These are phyloP conservation scores for Tricholomella constricta DNA, from an alignment of 768 basidiomycete genomes.

Conservation along the genomic window DNA sequence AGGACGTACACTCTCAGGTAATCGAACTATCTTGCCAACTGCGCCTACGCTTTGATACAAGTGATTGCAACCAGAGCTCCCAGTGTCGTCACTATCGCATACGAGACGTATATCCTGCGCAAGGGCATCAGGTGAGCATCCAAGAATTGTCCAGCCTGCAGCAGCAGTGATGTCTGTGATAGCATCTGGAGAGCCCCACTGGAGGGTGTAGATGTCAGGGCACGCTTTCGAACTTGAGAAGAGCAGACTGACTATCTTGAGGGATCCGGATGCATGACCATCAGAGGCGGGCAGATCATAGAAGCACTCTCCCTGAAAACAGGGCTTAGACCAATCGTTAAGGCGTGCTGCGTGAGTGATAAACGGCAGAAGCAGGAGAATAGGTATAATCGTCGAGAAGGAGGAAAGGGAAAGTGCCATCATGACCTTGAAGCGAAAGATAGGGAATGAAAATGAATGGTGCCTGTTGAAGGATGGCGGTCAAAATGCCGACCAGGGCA, in stretches of 20 bases:
- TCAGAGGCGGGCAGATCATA: slow-evolving; percentile 34
- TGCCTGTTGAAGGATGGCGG: neutral
- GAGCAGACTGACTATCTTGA: slow-evolving; percentile 36
- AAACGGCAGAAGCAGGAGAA: slow-evolving; percentile 3
- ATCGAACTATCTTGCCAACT: slow-evolving; percentile 49
- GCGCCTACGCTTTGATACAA: slow-evolving; percentile 38
- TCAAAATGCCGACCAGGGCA: slow-evolving; percentile 11
- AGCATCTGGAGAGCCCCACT: slow-evolving; percentile 38
- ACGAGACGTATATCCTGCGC: slow-evolving; percentile 50
- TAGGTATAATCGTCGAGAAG: neutral
- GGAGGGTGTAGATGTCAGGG: neutral
- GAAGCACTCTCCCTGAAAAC: slow-evolving; percentile 38
- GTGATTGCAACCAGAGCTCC: slow-evolving; percentile 36
- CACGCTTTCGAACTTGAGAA: no score
- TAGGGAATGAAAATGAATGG: neutral
- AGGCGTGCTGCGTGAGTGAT: neutral
- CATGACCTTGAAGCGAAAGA: neutral
- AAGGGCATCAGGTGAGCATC: slow-evolving; percentile 39
- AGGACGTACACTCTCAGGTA: slow-evolving; percentile 49
- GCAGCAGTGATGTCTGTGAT: slow-evolving; percentile 46
- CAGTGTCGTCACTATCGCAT: slow-evolving; percentile 32
- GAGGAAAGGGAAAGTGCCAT: neutral
- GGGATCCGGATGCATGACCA: slow-evolving; percentile 34
- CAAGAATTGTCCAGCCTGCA: slow-evolving; percentile 53
- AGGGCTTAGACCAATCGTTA: slow-evolving; percentile 48